These are phyloP conservation scores for Colletotrichum tamarilloi DNA, from an alignment of 2,329 filamentous ascomycete genomes.

Conservation along the genomic window DNA sequence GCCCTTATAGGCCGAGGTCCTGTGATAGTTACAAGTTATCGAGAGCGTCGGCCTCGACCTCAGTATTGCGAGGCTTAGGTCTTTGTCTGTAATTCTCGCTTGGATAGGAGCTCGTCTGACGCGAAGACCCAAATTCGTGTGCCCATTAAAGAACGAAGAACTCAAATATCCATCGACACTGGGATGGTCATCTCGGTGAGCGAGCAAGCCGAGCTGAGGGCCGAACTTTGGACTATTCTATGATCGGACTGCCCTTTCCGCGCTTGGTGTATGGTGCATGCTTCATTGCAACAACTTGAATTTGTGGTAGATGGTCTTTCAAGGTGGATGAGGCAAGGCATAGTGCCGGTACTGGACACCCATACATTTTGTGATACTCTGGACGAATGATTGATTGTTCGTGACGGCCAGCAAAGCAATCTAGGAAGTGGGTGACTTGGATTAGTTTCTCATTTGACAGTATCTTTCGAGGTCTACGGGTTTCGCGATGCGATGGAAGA, in stretches of 20 bases:
- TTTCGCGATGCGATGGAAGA: background rate
- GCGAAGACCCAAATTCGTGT: conserved; percentile 72
- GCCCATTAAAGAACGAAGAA: conserved; percentile 53
- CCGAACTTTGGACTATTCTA: background rate
- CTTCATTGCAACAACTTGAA: background rate
- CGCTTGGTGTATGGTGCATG: background rate
- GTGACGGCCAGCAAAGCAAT: background rate
- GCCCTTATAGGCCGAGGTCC: conserved; percentile 41
- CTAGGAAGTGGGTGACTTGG: background rate
- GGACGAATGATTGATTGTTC: background rate
- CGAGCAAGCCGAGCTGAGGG: background rate
- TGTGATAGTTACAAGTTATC: conserved; percentile 50
- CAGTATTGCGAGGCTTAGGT: conserved; percentile 77
- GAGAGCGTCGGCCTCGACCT: conserved; percentile 78
- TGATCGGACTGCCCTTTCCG: background rate
- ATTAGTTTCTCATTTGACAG: no score
- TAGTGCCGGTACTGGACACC: background rate
- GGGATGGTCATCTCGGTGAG: background rate
- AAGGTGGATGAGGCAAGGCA: background rate
- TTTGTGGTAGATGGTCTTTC: background rate
- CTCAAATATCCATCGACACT: background rate
- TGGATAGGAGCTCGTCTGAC: conserved; percentile 70
- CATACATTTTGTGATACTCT: background rate
- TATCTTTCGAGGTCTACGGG: background rate
- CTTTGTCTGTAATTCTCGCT: conserved; percentile 69